Percentiles rank a stretch among this genome's conserved stretches.
phyloP scores from a whole-genome alignment of 225 moss, liverwort and hornwort species.

The Bryum argenteum region DNA sequence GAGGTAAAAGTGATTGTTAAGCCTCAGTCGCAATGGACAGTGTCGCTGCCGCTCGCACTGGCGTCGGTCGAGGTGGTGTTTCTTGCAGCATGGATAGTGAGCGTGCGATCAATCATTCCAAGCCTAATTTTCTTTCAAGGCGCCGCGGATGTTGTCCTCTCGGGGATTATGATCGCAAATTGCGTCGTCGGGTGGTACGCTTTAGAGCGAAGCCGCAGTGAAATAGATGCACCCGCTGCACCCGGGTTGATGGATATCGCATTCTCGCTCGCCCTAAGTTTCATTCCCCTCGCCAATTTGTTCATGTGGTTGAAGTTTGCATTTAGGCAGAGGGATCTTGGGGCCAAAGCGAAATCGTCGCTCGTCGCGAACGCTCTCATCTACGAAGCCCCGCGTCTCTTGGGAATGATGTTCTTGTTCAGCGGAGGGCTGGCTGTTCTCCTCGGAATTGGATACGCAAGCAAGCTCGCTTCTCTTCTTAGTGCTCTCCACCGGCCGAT shows the following conservation, averaged over 20 bases:
- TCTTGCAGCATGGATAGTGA: conserved; percentile 58
- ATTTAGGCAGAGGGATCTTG: conserved; percentile 32
- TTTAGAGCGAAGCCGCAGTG: conserved; percentile 57
- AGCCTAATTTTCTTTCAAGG: conserved; percentile 45
- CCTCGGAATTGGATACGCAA: conserved; percentile 53
- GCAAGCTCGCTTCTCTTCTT: conserved; percentile 64
- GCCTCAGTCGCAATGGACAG: conserved; percentile 50
- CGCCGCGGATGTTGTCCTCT: conserved; percentile 65
- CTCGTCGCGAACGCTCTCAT: conserved; percentile 72
- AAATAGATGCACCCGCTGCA: conserved; percentile 25
- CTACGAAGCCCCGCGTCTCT: conserved; percentile 66
- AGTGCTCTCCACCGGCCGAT: conserved; percentile 72
- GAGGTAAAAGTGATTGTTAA: conserved; percentile 46
- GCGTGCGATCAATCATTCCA: conserved; percentile 52
- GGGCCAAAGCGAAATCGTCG: conserved; percentile 44
- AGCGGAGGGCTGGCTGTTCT: conserved; percentile 56
- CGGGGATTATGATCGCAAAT: conserved; percentile 66
- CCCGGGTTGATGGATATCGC: conserved; percentile 54
- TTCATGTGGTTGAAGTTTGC: conserved; percentile 67
- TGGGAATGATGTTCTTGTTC: conserved; percentile 55
- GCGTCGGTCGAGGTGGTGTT: conserved; percentile 61
- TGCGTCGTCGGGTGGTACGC: conserved; percentile 72
- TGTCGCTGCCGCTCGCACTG: conserved; percentile 54
- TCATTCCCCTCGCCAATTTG: conserved; percentile 75
- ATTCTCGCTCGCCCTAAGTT: conserved; percentile 48